Evolutionary conservation across 1,139 yeast species (phyloP).

Genomic region (Nakaseomyces uthaithaninus): DNA sequence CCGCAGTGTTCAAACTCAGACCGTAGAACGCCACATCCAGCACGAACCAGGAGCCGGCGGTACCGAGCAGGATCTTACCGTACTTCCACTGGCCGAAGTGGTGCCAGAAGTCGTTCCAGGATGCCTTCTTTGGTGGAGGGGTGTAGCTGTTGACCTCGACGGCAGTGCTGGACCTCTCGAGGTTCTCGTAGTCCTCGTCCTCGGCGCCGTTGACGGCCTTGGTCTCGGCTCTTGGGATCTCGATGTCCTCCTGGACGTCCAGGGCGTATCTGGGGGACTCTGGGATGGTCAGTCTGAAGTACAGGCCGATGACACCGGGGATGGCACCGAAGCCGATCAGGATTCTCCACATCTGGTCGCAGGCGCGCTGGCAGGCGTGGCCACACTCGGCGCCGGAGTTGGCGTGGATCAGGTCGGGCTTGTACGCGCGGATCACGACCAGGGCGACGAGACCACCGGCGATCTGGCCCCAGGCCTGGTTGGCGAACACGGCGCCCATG

Average conservation of each 20-base stretch:
- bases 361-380: slow-evolving; percentile 58
- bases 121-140: slow-evolving; percentile 39
- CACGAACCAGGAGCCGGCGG: slow-evolving; percentile 95
- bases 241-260: slow-evolving; percentile 58
- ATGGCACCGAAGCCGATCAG: slow-evolving; percentile 81
- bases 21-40: slow-evolving; percentile 95
- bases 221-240: slow-evolving; percentile 2
- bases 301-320: slow-evolving; percentile 74
- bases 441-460: slow-evolving; percentile 78
- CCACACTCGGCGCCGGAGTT: slow-evolving; percentile 50
- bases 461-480: slow-evolving; percentile 89
- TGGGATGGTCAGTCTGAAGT: slow-evolving; percentile 86
- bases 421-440: slow-evolving; percentile 64
- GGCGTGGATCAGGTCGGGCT: slow-evolving; percentile 46
- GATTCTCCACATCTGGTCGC: slow-evolving; percentile 93
- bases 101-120: slow-evolving; percentile 47
- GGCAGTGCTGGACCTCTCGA: slow-evolving; percentile 38
- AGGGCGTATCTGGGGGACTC: slow-evolving; percentile 86
- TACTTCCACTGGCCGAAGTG: slow-evolving; percentile 88
- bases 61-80: slow-evolving; percentile 77
- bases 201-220: slow-evolving; percentile 27
- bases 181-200: slow-evolving; percentile 35
- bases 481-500: slow-evolving; percentile 88
- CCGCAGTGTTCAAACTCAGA: slow-evolving; percentile 69
- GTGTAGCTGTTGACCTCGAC: slow-evolving; percentile 32